Base-by-base conservation (phyloP, 768 basidiomycete species). In the Albatrellus ellisii region DNA sequence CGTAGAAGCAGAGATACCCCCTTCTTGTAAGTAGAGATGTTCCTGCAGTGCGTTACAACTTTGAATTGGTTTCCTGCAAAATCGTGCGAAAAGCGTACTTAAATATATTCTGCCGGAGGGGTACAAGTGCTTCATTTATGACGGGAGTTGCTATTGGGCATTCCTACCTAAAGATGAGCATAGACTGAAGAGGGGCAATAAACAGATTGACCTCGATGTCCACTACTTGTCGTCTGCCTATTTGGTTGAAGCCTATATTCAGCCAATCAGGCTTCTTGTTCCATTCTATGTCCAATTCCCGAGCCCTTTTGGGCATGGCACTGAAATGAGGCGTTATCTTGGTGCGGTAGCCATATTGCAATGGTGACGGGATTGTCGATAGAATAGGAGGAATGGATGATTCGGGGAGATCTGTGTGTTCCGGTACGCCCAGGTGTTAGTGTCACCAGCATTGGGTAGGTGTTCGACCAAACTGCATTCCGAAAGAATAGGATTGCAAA, bases 321-420 rank as follows among this genome's bases (percentile, higher is more conserved):
- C 91, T 86, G 47, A 98, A 98, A 57, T 99, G 95, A 0, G 95
- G 95, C 0, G 95, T 97, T 41, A 99, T 79, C 63, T 99, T 99
- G 2, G 95, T 99, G 25, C 94, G 77, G 58, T 99, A 99, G 39
- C 70, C 75, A 57, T 94, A 97, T 41, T 92, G 77, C 37, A 86
- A 66, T 0, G 94, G 95, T 0, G 87, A 90, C n/a, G 76, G 72
- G 6, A 90, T 77, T 0, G 91, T 95, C 0, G 77, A 61, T 28
- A 70, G 68, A 15, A 90, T 76, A 0, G 58, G 40, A 6, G 94
- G 91, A 1, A 94, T 62, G 0, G 64, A 58, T 0, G 68, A 55
- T 2, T 67, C 54, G 2, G 73, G 59, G 0, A 95, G 65, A 21
- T 67, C 83, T 80, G 46, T 14, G 15, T 14, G 20, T 4, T 33